These are phyloP conservation scores for Candida gigantensis DNA, from an alignment of 1,139 yeast species.

Conservation along the genomic window DNA sequence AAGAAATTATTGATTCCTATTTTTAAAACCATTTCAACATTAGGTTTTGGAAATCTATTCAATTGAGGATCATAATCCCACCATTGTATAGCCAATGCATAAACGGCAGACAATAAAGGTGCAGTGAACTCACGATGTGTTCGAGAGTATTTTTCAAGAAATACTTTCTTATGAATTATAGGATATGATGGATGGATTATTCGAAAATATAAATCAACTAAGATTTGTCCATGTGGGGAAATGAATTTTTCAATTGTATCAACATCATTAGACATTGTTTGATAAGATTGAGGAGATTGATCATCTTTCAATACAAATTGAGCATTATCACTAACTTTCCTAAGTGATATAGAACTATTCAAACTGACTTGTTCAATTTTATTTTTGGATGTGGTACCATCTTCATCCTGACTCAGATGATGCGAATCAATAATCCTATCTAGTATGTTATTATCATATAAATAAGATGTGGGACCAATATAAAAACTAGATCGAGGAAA, in stretches of 20 bases:
- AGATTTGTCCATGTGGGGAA: conserved; percentile 74
- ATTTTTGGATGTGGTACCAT: conserved; percentile 12
- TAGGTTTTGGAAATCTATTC: conserved; percentile 66
- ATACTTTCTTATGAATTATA: conserved; percentile 72
- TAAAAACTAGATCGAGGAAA: conserved; percentile 77
- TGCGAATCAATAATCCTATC: conserved; percentile 53
- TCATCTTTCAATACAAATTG: conserved; percentile 74
- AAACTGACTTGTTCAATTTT: conserved; percentile 67
- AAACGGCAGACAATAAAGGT: conserved; percentile 74
- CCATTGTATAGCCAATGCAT: conserved; percentile 76
- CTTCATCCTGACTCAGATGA: conserved; percentile 10
- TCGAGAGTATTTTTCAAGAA: conserved; percentile 71
- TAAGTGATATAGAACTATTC: conserved; percentile 55
- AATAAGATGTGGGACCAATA: conserved; percentile 69
- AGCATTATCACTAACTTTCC: conserved; percentile 66
- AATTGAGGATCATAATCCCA: conserved; percentile 80
- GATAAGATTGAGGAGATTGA: conserved; percentile 62
- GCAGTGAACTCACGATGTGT: conserved; percentile 80
- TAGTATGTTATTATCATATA: conserved; percentile 60
- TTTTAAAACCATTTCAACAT: conserved; percentile 47
- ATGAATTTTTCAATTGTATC: conserved; percentile 72
- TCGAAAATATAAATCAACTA: conserved; percentile 70
- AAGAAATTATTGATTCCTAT: conserved; percentile 63
- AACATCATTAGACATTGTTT: conserved; percentile 64
- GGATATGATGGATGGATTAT: conserved; percentile 82